phyloP scores from a whole-genome alignment of 371 early-diverging fungal genomes.

The Blastocladiella emersonii region DNA sequence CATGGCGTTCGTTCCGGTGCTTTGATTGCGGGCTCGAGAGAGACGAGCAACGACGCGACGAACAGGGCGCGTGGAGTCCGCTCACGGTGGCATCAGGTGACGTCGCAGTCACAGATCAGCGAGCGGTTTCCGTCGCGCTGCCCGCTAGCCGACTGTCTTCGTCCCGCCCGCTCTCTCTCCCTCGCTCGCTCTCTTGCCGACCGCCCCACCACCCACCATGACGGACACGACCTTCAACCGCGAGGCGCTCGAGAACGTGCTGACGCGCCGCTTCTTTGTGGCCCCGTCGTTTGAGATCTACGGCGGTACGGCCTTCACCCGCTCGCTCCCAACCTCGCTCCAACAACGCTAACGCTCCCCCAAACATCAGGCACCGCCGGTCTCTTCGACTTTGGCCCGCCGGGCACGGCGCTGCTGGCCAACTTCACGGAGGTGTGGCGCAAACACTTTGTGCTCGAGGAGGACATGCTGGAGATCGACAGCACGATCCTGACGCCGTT shows the following conservation, averaged over 20 bases:
- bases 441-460: constrained; percentile 94
- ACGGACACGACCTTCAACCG: constrained; percentile 28
- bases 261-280: constrained; percentile 86
- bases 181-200: no score
- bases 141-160: no score
- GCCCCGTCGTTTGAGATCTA: constrained; percentile 91
- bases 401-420: constrained; percentile 88
- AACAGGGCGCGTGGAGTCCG: no score
- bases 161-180: no score
- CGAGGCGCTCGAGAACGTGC: constrained; percentile 42
- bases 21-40: no score
- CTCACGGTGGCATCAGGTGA: no score
- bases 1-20: no score
- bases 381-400: constrained; percentile 98
- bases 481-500: constrained; percentile 94
- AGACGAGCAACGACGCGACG: no score
- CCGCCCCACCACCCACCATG: no score
- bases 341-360: no score
- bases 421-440: constrained; percentile 90
- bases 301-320: constrained; percentile 49
- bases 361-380: constrained; percentile 72
- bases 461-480: constrained; percentile 98
- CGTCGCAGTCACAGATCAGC: no score
- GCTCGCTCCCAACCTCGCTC: neutral
- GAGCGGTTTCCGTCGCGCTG: no score